Evolutionary conservation across 2,329 filamentous ascomycete genomes (phyloP).

Genomic region (Hawksworthiomyces lignivorus): DNA sequence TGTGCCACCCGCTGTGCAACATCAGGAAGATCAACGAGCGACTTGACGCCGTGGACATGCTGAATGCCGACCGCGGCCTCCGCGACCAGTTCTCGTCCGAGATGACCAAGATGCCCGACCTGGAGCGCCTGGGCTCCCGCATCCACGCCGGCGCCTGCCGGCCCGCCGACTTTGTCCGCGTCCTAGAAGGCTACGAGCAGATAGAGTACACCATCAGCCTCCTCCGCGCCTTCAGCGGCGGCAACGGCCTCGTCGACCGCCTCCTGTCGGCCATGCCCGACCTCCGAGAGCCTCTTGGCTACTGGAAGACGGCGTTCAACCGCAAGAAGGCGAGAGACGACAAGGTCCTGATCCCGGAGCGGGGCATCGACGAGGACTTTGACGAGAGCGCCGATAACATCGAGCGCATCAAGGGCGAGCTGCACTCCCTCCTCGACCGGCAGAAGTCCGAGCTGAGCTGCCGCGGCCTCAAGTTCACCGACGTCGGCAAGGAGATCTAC

Average conservation of each 20-base stretch:
- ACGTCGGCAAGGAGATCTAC: slow-evolving; percentile 95
- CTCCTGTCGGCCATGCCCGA: slow-evolving; percentile 82
- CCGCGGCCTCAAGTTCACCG: slow-evolving; percentile 63
- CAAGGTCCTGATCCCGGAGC: slow-evolving; percentile 76
- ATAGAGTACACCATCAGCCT: slow-evolving; percentile 91
- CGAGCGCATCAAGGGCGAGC: slow-evolving; percentile 63
- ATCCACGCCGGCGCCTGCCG: slow-evolving; percentile 89
- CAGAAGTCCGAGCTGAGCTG: slow-evolving; percentile 69
- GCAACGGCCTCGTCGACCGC: slow-evolving; percentile 75
- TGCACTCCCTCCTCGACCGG: slow-evolving; percentile 63
- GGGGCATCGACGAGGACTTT: slow-evolving; percentile 85
- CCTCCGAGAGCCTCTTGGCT: slow-evolving; percentile 62
- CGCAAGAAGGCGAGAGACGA: slow-evolving; percentile 68
- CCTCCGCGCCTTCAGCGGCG: slow-evolving; percentile 64
- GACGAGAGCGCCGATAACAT: slow-evolving; percentile 75
- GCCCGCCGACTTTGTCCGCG: slow-evolving; percentile 84
- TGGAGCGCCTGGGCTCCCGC: slow-evolving; percentile 88
- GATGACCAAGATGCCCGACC: slow-evolving; percentile 83
- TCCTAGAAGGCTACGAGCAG: slow-evolving; percentile 93
- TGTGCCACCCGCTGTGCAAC: slow-evolving; percentile 89
- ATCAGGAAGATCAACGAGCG: slow-evolving; percentile 84
- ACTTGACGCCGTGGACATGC: slow-evolving; percentile 84
- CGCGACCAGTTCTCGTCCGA: slow-evolving; percentile 85
- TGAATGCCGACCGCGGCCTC: slow-evolving; percentile 74
- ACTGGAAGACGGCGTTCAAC: slow-evolving; percentile 91